Evolutionary conservation across 192 early-diverging fungal species (phyloP).

Genomic region (Rhizophagus prolifer): DNA sequence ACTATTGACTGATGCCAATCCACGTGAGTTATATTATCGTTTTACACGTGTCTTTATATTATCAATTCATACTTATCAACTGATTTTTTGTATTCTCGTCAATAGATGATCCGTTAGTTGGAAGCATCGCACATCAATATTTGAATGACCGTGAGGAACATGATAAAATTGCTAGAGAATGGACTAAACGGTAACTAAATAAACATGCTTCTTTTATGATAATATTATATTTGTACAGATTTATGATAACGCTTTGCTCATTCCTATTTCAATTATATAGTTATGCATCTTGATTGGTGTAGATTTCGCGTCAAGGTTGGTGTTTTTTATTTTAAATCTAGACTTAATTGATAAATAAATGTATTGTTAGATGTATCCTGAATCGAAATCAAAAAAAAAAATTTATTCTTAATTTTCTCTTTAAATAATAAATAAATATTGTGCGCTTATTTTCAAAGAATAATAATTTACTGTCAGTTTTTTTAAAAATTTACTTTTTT

Average conservation of each 20-base stretch:
- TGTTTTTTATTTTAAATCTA: not conserved
- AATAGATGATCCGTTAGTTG: constrained; percentile 87
- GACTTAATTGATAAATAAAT: not conserved
- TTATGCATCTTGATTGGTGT: constrained; percentile 11
- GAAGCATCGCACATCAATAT: constrained; percentile 88
- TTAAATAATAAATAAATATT: not conserved
- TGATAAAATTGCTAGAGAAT: constrained; percentile 86
- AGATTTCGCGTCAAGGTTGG: not conserved
- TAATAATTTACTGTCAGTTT: not conserved
- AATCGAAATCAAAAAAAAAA: not conserved
- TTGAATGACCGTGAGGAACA: constrained; percentile 82
- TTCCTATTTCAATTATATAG: not conserved
- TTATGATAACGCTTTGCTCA: not conserved
- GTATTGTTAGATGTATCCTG: not conserved
- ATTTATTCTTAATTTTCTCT: not conserved
- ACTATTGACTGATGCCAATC: constrained; percentile 92
- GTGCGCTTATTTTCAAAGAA: not conserved
- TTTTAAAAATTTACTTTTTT: not conserved
- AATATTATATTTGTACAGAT: not conserved
- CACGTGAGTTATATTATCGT: constrained; percentile 56
- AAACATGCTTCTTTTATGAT: not conserved
- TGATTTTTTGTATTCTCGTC: not conserved
- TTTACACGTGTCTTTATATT: not conserved
- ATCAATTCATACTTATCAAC: not conserved
- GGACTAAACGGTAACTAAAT: constrained; percentile 77